phyloP scores from a whole-genome alignment of 768 basidiomycete genomes.

The Phaffia australis region DNA sequence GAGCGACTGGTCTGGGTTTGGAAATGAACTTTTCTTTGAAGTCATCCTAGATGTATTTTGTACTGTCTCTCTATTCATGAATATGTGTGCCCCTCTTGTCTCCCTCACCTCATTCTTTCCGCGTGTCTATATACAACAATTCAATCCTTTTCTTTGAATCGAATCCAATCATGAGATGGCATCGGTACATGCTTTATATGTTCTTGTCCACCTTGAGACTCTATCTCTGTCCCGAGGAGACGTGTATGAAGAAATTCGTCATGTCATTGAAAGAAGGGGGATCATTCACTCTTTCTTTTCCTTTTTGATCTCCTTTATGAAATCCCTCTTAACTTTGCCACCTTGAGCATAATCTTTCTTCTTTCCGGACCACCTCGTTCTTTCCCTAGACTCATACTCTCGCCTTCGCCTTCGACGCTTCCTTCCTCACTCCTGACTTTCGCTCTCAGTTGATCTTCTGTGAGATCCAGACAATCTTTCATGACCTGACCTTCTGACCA shows the following conservation, averaged over 20 bases:
- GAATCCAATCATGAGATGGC: too few relatives aligned
- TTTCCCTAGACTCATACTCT: not conserved
- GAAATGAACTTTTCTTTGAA: too few relatives aligned
- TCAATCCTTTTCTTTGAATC: too few relatives aligned
- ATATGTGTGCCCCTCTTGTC: too few relatives aligned
- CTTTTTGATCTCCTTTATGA: constrained; percentile 14
- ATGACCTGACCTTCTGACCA: constrained; percentile 44
- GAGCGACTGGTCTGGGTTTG: too few relatives aligned
- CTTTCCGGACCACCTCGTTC: constrained; percentile 8
- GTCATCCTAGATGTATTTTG: too few relatives aligned
- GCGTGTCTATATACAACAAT: too few relatives aligned
- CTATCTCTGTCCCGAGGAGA: not conserved
- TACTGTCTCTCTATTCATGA: too few relatives aligned
- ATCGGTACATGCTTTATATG: too few relatives aligned
- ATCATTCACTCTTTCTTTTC: not conserved
- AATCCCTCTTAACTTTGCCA: constrained; percentile 20
- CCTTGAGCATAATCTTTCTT: constrained; percentile 18
- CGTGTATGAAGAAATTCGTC: not conserved
- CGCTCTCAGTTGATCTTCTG: constrained; percentile 43
- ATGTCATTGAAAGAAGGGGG: not conserved
- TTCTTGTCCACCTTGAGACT: too few relatives aligned
- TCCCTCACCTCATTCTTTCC: too few relatives aligned
- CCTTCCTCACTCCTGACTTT: constrained; percentile 14
- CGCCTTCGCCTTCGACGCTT: constrained; percentile 11
- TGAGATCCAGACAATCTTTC: constrained; percentile 2